Evolutionary conservation across 768 basidiomycete species (phyloP).

Genomic region (Termitomyces sp.): DNA sequence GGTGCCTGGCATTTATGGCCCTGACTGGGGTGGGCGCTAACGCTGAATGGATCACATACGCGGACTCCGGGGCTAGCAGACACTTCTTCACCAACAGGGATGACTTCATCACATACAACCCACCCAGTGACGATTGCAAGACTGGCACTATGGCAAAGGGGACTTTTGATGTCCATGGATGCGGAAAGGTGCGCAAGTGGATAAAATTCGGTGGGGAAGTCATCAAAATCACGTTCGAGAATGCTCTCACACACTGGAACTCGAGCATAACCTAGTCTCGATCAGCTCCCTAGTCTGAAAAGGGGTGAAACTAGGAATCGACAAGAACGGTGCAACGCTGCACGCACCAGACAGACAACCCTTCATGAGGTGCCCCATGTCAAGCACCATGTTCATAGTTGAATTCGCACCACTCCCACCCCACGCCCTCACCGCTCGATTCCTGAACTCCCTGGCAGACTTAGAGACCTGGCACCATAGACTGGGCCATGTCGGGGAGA

Average conservation of each 20-base stretch:
- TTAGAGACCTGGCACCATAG: not conserved
- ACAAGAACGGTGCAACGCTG: no score
- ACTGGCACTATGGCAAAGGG: not conserved
- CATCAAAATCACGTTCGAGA: not conserved
- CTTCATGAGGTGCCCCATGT: not conserved
- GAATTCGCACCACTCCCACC: not conserved
- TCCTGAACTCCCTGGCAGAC: not conserved
- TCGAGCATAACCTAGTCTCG: not conserved
- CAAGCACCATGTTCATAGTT: not conserved
- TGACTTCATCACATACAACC: not conserved
- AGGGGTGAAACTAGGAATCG: not conserved
- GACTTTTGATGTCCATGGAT: not conserved
- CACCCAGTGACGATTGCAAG: not conserved
- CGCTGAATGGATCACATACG: not conserved
- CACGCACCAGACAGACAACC: not conserved
- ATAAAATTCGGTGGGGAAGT: not conserved
- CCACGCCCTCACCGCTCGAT: not conserved
- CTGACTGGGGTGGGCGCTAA: not conserved
- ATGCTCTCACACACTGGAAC: not conserved
- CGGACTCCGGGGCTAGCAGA: not conserved
- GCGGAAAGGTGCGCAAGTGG: not conserved
- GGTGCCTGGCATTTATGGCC: not conserved
- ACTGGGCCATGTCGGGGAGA: not conserved
- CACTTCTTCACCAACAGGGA: not conserved
- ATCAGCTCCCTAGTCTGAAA: not conserved